These are phyloP conservation scores for Suillus tomentosus DNA, from an alignment of 768 basidiomycete genomes.

Conservation along the genomic window DNA sequence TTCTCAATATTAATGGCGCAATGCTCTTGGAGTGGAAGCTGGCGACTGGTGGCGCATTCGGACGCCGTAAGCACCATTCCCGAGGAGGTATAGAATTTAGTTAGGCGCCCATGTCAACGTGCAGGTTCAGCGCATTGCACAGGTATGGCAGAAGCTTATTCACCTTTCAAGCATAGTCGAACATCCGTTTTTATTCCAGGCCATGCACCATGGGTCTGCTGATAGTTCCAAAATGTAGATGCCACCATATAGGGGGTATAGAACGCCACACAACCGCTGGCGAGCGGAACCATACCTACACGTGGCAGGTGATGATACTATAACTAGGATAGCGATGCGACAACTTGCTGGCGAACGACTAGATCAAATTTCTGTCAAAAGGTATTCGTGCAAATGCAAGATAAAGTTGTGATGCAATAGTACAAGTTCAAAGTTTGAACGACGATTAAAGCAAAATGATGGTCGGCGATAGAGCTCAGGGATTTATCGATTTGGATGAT, in stretches of 20 bases:
- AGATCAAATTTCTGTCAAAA: background rate
- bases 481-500: background rate
- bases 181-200: background rate
- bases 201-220: background rate
- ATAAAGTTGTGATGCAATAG: background rate
- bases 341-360: background rate
- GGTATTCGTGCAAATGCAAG: constrained; percentile 1
- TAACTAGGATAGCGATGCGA: background rate
- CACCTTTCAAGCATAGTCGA: constrained; percentile 1
- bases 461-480: background rate
- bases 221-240: background rate
- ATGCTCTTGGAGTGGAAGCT: background rate
- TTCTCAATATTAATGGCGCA: background rate
- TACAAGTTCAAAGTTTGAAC: constrained; percentile 4
- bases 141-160: background rate
- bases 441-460: background rate
- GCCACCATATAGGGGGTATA: background rate
- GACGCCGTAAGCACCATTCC: constrained; percentile 5
- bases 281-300: background rate
- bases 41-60: background rate
- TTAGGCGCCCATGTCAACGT: background rate
- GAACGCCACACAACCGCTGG: constrained; percentile 4
- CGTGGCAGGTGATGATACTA: background rate
- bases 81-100: background rate
- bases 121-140: background rate